Conservation (phyloP, 192 early-diverging fungal genomes). For the Coemansia sp. region DNA sequence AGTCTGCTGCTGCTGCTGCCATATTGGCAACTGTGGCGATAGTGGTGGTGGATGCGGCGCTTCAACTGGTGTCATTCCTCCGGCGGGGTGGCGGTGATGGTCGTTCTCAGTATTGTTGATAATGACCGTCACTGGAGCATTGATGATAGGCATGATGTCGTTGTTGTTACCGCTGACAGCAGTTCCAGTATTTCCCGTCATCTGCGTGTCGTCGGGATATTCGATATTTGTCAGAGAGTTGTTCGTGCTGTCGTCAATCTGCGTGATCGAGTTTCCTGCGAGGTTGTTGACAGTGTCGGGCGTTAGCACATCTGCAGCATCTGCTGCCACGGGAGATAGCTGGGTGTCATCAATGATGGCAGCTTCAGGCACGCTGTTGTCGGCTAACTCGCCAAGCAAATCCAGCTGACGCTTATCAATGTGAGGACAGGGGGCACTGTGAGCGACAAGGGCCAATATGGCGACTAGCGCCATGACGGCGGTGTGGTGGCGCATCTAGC, state of each 20-base stretch:
- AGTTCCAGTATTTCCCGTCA: constrained; percentile 44
- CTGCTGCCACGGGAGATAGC: not conserved
- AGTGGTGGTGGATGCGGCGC: not conserved
- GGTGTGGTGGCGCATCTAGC: constrained; percentile 15
- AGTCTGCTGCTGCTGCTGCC: constrained; percentile 7
- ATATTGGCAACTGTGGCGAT: not conserved
- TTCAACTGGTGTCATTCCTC: not conserved
- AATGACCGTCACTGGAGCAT: constrained; percentile 50
- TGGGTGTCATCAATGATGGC: not conserved
- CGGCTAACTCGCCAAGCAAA: not conserved
- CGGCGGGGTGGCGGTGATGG: not conserved
- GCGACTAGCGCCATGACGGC: constrained; percentile 10
- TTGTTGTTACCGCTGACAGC: constrained; percentile 50
- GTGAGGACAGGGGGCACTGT: constrained; percentile 12
- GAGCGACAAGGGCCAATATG: constrained; percentile 7
- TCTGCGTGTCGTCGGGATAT: constrained; percentile 35
- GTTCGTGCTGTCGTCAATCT: constrained; percentile 41
- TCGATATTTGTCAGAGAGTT: constrained; percentile 24
- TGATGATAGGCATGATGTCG: constrained; percentile 50
- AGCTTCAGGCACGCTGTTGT: not conserved
- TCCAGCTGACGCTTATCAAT: constrained; percentile 19
- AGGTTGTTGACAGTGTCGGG: constrained; percentile 22
- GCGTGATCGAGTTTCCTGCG: constrained; percentile 37
- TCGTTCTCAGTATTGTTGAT: constrained; percentile 21
- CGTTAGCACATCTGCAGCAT: not conserved